Evolutionary conservation across 371 early-diverging fungal species (phyloP), one percentile per base, ranked within the genome.

Genomic region (Scutellospora calospora): DNA sequence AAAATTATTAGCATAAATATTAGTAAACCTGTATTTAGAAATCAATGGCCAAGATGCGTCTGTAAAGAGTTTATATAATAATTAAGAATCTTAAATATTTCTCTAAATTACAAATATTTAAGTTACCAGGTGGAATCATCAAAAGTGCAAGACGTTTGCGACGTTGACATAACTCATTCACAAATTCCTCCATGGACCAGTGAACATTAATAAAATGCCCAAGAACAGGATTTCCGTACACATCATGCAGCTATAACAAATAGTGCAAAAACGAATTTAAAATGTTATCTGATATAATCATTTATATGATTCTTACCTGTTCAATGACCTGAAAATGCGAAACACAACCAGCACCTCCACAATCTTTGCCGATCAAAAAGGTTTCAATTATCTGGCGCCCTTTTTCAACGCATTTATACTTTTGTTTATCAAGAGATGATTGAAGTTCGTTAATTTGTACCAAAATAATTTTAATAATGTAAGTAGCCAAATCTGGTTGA

Each of bases 31-130:
- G 80, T 93, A 86, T 69, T 93, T 93, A 3, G 94, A 93, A 41
- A 94, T 93, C 51, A 94, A 83, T 65, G 94, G 94, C 95, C 95
- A 94, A 1, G 93, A 91, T 2, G 93, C 93, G 85, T 94, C 94
- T 66, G 83, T 45, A 14, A 35, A 52, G 55, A 80, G 52, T 27
- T 25, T 18, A 54, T 75, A n/a, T 16, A 62, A 52, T 20, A 35
- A 79, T 52, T 68, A 66, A 54, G 31, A 49, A 18, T 60, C 41
- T 45, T 69, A 35, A 49, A 25, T 18, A 45, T 38, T 45, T 45
- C 49, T 12, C 35, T 35, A 27, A 41, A 41, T 16, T 38, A 59
- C 22, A 14, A 18, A 51, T 35, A 29, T 66, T 16, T 45, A 25
- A 76, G 9, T 54, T 82, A 84, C 87, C 87, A 31, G 92, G 92